These are phyloP conservation scores for Cytospora chrysosperma DNA, from an alignment of 2,329 filamentous ascomycete genomes.

Conservation along the genomic window DNA sequence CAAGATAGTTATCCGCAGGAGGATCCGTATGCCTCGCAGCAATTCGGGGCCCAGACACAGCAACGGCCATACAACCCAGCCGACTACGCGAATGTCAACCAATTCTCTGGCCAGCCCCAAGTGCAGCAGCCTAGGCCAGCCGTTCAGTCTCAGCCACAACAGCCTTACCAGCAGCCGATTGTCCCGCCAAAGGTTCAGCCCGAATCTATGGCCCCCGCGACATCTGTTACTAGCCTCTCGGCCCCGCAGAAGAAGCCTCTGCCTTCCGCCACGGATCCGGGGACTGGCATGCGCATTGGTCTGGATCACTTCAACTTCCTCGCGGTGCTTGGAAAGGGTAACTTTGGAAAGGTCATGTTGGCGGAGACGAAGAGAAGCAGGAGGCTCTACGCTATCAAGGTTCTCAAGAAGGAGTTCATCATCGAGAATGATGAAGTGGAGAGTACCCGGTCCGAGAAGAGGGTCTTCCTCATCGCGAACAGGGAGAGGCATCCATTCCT, in stretches of 20 bases:
- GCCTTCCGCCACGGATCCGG: slow-evolving; percentile 68
- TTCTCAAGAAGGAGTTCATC: slow-evolving; percentile 99
- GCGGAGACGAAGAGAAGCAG: slow-evolving; percentile 93
- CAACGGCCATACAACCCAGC: slow-evolving; percentile 75
- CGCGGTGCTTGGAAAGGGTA: slow-evolving; percentile 95
- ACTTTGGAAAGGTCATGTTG: slow-evolving; percentile 99
- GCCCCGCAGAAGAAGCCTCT: slow-evolving; percentile 55
- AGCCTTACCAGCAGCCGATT: slow-evolving; percentile 33
- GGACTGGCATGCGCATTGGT: slow-evolving; percentile 82
- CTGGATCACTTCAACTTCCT: slow-evolving; percentile 99
- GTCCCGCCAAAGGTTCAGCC: slow-evolving; percentile 41
- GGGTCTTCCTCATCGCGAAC: slow-evolving; percentile 95
- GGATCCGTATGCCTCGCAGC: slow-evolving; percentile 39
- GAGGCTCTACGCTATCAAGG: slow-evolving; percentile 96
- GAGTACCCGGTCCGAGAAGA: slow-evolving; percentile 95
- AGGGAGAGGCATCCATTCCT: slow-evolving; percentile 96
- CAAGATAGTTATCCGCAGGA: slow-evolving; percentile 34
- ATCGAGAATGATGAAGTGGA: slow-evolving; percentile 99
- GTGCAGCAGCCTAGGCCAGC: slow-evolving; percentile 36
- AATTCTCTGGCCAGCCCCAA: slow-evolving; percentile 37
- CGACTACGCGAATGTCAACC: slow-evolving; percentile 66
- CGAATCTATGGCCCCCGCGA: slow-evolving; percentile 36
- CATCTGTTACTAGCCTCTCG: slow-evolving; percentile 35
- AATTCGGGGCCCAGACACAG: slow-evolving; percentile 41
- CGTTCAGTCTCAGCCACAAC: slow-evolving; percentile 37